Percentiles rank a stretch among this genome's conserved stretches.
These are phyloP conservation scores for Medicago arabica DNA, from an alignment of 306 rosid genomes.

Conservation along the genomic window DNA sequence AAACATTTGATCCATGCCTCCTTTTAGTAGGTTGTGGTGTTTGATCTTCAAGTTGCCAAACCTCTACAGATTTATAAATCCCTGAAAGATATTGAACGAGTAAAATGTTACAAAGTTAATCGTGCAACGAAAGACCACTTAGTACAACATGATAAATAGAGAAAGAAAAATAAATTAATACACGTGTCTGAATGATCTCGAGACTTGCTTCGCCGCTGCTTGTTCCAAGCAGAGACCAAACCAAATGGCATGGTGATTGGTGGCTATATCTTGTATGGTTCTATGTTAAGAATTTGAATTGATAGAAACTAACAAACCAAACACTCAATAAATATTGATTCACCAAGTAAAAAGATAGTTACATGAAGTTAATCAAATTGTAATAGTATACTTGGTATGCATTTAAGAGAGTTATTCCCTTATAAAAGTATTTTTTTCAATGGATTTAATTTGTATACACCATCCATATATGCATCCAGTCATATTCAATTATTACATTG, in stretches of 20 bases:
- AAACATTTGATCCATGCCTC: conserved; percentile 73
- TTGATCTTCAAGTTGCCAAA: conserved; percentile 85
- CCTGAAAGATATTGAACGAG: no score
- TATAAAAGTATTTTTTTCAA: conserved; percentile 12
- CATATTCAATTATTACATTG: no score
- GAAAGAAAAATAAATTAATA: conserved; percentile 34
- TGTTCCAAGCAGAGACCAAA: conserved; percentile 64
- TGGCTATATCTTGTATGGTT: conserved; percentile 40
- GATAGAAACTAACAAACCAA: conserved; percentile 16
- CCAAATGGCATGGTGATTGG: conserved; percentile 67
- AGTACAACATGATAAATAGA: conserved; percentile 1
- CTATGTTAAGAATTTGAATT: not conserved
- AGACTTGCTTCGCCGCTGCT: conserved; percentile 84
- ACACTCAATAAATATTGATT: conserved; percentile 24
- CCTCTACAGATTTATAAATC: no score
- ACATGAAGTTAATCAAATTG: conserved; percentile 10
- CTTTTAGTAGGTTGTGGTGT: conserved; percentile 57
- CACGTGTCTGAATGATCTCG: conserved; percentile 80
- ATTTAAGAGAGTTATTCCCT: conserved; percentile 29
- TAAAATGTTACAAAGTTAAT: no score
- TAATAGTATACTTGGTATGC: conserved; percentile 16
- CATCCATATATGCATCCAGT: no score
- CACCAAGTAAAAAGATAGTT: not conserved
- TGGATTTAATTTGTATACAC: no score
- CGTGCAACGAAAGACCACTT: no score